Evolutionary conservation across 148 eudicot genomes (phyloP).

Genomic region (Cornus suecica): DNA sequence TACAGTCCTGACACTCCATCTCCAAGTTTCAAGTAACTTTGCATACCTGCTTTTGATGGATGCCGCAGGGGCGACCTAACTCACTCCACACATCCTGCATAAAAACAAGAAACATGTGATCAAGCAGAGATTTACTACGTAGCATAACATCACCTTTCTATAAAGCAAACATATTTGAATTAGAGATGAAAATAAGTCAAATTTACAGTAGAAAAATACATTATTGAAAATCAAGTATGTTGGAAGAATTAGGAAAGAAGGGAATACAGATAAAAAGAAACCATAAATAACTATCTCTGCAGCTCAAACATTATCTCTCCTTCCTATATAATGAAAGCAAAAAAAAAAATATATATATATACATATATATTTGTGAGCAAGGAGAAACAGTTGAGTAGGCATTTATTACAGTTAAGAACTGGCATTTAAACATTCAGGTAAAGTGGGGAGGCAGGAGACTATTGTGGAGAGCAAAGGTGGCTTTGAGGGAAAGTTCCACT

Average conservation of each 20-base stretch:
- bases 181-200: background rate
- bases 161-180: background rate
- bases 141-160: background rate
- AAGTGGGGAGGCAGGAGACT: background rate
- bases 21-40: background rate
- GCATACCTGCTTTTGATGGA: conserved; percentile 90
- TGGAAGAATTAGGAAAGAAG: background rate
- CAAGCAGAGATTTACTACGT: background rate
- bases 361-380: background rate
- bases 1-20: background rate
- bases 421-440: background rate
- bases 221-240: background rate
- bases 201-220: background rate
- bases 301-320: background rate
- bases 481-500: background rate
- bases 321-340: too few relatives aligned
- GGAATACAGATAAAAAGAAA: background rate
- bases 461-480: background rate
- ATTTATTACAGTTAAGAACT: background rate
- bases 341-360: too few relatives aligned
- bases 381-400: too few relatives aligned
- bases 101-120: conserved; percentile 1
- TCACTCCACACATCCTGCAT: conserved; percentile 94
- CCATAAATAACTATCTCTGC: background rate
- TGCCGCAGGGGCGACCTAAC: conserved; percentile 91